These are phyloP conservation scores for Guadua angustifolia DNA, from an alignment of 176 grass and related monocot genomes.

Conservation along the genomic window DNA sequence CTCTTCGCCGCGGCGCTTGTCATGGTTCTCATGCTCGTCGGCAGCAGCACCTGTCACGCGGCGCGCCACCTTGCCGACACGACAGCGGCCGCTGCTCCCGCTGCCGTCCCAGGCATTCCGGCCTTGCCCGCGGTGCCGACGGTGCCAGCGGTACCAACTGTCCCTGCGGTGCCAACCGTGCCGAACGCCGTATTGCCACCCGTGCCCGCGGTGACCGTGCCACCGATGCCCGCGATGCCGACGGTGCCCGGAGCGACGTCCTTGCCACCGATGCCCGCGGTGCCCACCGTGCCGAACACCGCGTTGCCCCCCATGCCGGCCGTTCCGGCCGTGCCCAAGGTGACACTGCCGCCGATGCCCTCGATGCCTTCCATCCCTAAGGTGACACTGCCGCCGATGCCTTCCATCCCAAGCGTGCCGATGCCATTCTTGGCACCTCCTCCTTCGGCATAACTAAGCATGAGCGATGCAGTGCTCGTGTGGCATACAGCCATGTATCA, in stretches of 20 bases:
- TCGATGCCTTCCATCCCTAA: constrained; percentile 24
- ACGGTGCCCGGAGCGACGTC: neutral
- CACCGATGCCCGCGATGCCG: neutral
- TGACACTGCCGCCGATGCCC: too few relatives aligned
- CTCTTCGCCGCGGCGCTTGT: constrained; percentile 7
- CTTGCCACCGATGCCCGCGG: too few relatives aligned
- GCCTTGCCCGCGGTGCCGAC: neutral
- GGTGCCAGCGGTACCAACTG: too few relatives aligned
- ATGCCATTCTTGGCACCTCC: constrained; percentile 38
- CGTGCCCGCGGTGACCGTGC: too few relatives aligned
- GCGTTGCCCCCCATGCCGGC: too few relatives aligned
- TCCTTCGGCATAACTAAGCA: constrained; percentile 28
- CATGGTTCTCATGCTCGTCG: constrained; percentile 11
- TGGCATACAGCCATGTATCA: too few relatives aligned
- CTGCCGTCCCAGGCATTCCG: neutral
- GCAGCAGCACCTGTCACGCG: constrained; percentile 7
- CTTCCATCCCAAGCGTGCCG: constrained; percentile 32
- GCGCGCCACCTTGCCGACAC: constrained; percentile 37
- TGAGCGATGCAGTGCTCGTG: neutral
- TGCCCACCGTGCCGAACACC: too few relatives aligned
- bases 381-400: constrained; percentile 38
- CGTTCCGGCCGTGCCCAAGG: too few relatives aligned
- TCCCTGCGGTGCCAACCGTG: too few relatives aligned
- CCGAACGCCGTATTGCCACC: too few relatives aligned
- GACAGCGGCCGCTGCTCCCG: neutral